Percentiles rank a stretch among this genome's conserved stretches.
Conservation (phyloP, 352 stramenopile genomes). For the Phytophthora foliorum region DNA sequence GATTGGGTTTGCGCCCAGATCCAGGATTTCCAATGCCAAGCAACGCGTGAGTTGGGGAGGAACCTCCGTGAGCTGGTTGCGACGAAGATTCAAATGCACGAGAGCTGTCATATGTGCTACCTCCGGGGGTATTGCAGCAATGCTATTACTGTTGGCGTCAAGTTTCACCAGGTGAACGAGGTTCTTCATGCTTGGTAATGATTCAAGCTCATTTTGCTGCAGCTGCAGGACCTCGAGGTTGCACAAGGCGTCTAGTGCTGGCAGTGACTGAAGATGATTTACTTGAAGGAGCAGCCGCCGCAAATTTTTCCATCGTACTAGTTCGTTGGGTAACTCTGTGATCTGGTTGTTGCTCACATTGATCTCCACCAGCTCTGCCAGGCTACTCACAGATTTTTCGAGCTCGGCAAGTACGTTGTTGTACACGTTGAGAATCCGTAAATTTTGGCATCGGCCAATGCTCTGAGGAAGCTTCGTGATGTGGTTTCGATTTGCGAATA, state of each 20-base stretch:
- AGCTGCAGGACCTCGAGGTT: constrained; percentile 71
- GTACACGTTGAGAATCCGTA: constrained; percentile 80
- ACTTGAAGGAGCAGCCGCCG: constrained; percentile 66
- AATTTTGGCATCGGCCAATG: constrained; percentile 56
- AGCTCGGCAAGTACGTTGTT: constrained; percentile 79
- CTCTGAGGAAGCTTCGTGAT: constrained; percentile 56
- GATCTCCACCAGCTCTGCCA: constrained; percentile 73
- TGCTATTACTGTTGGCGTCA: constrained; percentile 80
- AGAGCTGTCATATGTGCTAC: constrained; percentile 71
- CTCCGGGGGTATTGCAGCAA: constrained; percentile 49
- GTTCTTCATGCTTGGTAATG: constrained; percentile 70
- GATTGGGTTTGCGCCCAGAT: constrained; percentile 76
- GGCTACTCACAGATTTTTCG: constrained; percentile 49
- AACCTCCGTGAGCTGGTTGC: constrained; percentile 65
- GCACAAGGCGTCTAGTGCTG: constrained; percentile 55
- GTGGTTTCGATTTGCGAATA: constrained; percentile 68
- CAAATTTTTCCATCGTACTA: constrained; percentile 66
- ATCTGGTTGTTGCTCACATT: constrained; percentile 79
- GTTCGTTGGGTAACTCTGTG: constrained; percentile 41
- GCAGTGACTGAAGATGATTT: constrained; percentile 59
- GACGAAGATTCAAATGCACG: constrained; percentile 70
- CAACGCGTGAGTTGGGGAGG: constrained; percentile 56
- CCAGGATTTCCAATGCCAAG: constrained; percentile 70
- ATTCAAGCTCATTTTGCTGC: constrained; percentile 70
- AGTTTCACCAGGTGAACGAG: constrained; percentile 77